phyloP scores from a whole-genome alignment of 768 basidiomycete species.

The Roridomyces roridus region DNA sequence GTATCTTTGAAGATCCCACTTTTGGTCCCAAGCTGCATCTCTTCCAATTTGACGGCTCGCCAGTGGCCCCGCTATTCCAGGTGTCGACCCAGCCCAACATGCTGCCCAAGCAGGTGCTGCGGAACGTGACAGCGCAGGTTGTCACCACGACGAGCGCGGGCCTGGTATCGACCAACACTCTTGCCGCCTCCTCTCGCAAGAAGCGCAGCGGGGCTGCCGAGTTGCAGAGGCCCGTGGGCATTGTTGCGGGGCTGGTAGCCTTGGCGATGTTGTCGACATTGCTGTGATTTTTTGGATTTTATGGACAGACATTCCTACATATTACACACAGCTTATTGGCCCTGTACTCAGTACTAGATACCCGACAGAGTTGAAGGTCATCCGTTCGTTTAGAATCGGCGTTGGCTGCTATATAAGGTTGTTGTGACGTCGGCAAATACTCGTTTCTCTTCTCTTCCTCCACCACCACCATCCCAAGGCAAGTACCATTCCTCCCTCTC shows the following conservation, averaged over 20 bases:
- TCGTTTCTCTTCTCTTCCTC: not conserved
- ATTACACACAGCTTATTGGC: slow-evolving; percentile 17
- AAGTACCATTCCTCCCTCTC: slow-evolving; percentile 7
- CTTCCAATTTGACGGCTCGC: slow-evolving; percentile 79
- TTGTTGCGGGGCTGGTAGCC: slow-evolving; percentile 12
- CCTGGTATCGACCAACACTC: slow-evolving; percentile 26
- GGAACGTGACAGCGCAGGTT: slow-evolving; percentile 51
- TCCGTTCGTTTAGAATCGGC: slow-evolving; percentile 2
- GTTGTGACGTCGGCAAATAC: not conserved
- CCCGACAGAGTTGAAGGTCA: slow-evolving; percentile 3
- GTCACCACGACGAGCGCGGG: slow-evolving; percentile 29
- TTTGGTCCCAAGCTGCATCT: slow-evolving; percentile 76
- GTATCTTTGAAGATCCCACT: slow-evolving; percentile 70
- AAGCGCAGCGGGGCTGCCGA: slow-evolving; percentile 20
- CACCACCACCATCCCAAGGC: slow-evolving; percentile 9
- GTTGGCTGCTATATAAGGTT: not conserved
- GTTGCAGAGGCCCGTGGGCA: slow-evolving; percentile 14
- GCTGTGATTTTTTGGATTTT: slow-evolving; percentile 6
- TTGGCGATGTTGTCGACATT: slow-evolving; percentile 14
- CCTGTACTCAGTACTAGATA: slow-evolving; percentile 14
- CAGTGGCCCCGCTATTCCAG: slow-evolving; percentile 73
- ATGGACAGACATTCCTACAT: slow-evolving; percentile 5
- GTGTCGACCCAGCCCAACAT: slow-evolving; percentile 81
- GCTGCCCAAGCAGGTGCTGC: slow-evolving; percentile 75
- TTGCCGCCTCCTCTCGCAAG: slow-evolving; percentile 2